phyloP scores from a whole-genome alignment of 1,139 yeast genomes.

The Geotrichum cucujoidarum region DNA sequence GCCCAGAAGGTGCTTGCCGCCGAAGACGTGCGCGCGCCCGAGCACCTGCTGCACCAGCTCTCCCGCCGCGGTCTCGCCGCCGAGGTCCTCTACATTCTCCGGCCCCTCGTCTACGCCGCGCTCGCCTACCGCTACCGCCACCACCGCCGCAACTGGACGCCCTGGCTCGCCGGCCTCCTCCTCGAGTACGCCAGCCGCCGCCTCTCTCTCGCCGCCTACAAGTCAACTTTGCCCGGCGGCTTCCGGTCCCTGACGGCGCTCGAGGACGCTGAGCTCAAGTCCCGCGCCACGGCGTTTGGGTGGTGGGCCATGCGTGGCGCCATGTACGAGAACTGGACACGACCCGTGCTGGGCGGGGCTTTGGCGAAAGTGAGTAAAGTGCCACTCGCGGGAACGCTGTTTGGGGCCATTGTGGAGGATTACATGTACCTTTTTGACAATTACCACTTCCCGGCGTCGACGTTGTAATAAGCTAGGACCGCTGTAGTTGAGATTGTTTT shows the following conservation, averaged over 20 bases:
- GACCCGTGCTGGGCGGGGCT: slow-evolving; percentile 31
- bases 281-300: slow-evolving; percentile 33
- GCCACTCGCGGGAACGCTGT: slow-evolving; percentile 30
- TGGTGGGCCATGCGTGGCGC: slow-evolving; percentile 43
- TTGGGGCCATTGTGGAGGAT: slow-evolving; percentile 37
- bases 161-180: slow-evolving; percentile 40
- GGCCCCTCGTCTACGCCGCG: slow-evolving; percentile 39
- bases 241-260: slow-evolving; percentile 32
- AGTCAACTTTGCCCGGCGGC: slow-evolving; percentile 30
- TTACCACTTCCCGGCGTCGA: slow-evolving; percentile 33
- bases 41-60: slow-evolving; percentile 32
- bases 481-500: too few species aligned
- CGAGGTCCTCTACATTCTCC: slow-evolving; percentile 36
- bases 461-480: slow-evolving; percentile 1
- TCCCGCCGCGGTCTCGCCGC: slow-evolving; percentile 30
- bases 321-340: slow-evolving; percentile 36
- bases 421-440: slow-evolving; percentile 40
- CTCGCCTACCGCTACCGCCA: slow-evolving; percentile 31
- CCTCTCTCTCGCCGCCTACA: slow-evolving; percentile 24
- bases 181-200: slow-evolving; percentile 36
- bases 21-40: slow-evolving; percentile 37
- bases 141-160: slow-evolving; percentile 34
- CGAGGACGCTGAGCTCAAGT: slow-evolving; percentile 36
- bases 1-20: slow-evolving; percentile 31
- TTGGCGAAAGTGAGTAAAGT: slow-evolving; percentile 28